phyloP scores from a whole-genome alignment of 768 basidiomycete species.

The Rhodotorula babjevae region DNA sequence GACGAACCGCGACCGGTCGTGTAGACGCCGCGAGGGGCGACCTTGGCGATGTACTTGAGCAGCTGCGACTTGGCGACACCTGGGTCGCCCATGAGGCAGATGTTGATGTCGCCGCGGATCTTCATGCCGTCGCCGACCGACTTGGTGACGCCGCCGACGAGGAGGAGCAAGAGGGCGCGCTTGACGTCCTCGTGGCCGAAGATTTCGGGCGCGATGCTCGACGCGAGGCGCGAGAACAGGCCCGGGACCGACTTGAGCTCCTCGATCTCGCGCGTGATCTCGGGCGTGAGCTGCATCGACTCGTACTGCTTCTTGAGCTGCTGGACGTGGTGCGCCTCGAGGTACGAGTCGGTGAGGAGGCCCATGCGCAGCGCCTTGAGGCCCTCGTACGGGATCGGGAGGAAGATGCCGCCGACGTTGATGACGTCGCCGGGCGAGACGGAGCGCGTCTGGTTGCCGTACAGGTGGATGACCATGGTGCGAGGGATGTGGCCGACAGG shows the following conservation, averaged over 20 bases:
- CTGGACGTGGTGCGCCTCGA: constrained; percentile 82
- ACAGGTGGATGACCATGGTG: constrained; percentile 93
- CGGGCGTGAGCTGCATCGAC: constrained; percentile 86
- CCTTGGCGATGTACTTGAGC: constrained; percentile 96
- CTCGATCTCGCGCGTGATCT: constrained; percentile 65
- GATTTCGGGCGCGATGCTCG: constrained; percentile 95
- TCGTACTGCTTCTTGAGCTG: constrained; percentile 97
- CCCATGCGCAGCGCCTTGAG: constrained; percentile 96
- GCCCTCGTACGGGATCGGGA: constrained; percentile 95
- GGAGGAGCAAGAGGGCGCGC: constrained; percentile 82
- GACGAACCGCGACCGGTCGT: constrained; percentile 98
- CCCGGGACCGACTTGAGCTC: constrained; percentile 64
- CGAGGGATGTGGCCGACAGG: constrained; percentile 98
- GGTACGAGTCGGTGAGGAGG: constrained; percentile 91
- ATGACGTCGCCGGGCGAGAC: constrained; percentile 96
- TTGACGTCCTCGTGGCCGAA: constrained; percentile 97
- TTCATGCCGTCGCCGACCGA: constrained; percentile 95
- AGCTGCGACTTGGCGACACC: constrained; percentile 98
- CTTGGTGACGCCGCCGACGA: constrained; percentile 96
- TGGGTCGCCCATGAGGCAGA: constrained; percentile 98
- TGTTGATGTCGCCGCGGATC: constrained; percentile 93
- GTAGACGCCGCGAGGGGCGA: constrained; percentile 94
- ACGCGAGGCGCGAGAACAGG: constrained; percentile 78
- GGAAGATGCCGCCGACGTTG: constrained; percentile 90
- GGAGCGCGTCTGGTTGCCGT: constrained; percentile 78